These are phyloP conservation scores for Halenospora varia DNA, from an alignment of 495 filamentous ascomycete genomes.

Conservation along the genomic window DNA sequence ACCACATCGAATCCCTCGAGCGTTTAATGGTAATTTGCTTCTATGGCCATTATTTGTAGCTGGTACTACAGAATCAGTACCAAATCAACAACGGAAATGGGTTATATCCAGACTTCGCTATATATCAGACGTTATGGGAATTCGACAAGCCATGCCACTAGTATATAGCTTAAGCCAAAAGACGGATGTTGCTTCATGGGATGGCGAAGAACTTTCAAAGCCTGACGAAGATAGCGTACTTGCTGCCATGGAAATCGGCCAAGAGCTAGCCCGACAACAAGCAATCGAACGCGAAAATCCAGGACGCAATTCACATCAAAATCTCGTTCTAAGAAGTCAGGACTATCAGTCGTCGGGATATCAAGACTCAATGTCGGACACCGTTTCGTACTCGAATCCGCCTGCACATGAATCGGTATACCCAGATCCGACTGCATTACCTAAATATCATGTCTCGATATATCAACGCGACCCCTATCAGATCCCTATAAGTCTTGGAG, in stretches of 20 bases:
- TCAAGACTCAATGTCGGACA: not conserved
- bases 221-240: not conserved
- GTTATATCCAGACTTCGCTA: conserved; percentile 35
- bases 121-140: conserved; percentile 42
- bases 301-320: not conserved
- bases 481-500: no score
- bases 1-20: conserved; percentile 3
- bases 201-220: not conserved
- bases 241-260: not conserved
- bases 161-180: conserved; percentile 1
- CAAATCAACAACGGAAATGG: conserved; percentile 39
- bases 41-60: conserved; percentile 47
- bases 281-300: no score
- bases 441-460: not conserved
- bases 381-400: not conserved
- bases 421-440: no score
- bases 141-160: conserved; percentile 34
- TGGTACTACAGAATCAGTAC: conserved; percentile 22
- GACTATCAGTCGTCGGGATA: not conserved
- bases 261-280: not conserved
- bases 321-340: not conserved
- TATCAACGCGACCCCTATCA: not conserved
- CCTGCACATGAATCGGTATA: not conserved
- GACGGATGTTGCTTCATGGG: not conserved
- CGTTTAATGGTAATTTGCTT: conserved; percentile 34